These are phyloP conservation scores for Tetrahymena elliotti DNA, from an alignment of 73 alveolate species.

Conservation along the genomic window DNA sequence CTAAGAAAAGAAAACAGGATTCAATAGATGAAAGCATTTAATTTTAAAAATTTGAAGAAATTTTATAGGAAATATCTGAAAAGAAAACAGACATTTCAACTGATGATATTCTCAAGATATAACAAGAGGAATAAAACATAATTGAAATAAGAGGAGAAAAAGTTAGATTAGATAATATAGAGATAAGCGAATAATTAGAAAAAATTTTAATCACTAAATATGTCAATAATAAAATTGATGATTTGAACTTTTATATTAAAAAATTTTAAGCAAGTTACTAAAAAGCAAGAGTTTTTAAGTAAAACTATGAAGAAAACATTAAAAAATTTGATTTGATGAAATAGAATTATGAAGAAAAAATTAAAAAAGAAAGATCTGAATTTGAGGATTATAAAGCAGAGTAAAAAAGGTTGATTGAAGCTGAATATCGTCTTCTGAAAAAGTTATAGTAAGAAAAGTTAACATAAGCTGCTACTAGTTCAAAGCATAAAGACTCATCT, in stretches of 20 bases:
- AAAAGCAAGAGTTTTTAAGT: neutral
- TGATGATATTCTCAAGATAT: neutral
- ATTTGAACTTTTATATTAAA: neutral
- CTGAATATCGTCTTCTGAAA: neutral
- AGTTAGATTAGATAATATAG: neutral
- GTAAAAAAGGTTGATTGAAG: neutral
- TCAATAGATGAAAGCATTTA: neutral
- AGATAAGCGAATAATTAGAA: neutral
- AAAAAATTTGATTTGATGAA: neutral
- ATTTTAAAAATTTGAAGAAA: neutral
- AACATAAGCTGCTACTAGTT: neutral
- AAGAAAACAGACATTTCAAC: neutral
- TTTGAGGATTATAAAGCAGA: neutral
- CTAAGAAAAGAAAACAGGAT: neutral
- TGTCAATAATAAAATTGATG: neutral
- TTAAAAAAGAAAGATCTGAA: neutral
- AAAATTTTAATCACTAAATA: neutral
- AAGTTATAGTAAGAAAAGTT: neutral
- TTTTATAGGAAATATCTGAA: neutral
- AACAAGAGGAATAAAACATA: neutral
- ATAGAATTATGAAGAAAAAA: neutral
- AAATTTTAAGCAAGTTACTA: neutral
- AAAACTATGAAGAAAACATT: neutral
- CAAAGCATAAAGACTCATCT: neutral
- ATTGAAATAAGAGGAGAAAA: neutral